Base-by-base conservation (phyloP, 208 protist species). In the Herpetomonas muscarum region DNA sequence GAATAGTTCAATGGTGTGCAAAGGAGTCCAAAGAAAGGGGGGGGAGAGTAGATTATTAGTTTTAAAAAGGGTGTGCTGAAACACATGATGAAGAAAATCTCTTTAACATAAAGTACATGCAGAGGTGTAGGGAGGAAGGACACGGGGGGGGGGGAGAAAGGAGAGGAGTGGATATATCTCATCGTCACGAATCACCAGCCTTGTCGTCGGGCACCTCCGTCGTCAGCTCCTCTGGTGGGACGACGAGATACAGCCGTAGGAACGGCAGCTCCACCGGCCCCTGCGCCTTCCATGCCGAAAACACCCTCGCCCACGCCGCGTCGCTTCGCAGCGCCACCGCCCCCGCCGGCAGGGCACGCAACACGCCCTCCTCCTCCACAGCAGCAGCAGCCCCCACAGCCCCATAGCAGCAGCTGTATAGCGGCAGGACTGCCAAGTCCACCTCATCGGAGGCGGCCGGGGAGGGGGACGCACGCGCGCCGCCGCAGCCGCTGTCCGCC, bases 211-310 rank as follows among this genome's bases (percentile, higher is more conserved):
- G n/a, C n/a, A n/a, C n/a, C n/a, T n/a, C n/a, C n/a, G 45, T 2
- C 13, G 49, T 44, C 13, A 45, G 22, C 54, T 67, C 59, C 13
- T 37, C 61, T 29, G 64, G 66, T 17, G 66, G 42, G 31, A 73
- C 60, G 0, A 81, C 67, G 55, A 87, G 57, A 28, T 73, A 77
- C 25, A 87, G 41, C 3, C 74, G 65, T 37, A 87, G 55, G 54
- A 80, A 87, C 0, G 81, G 66, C 42, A 73, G 42, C 46, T 63
- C 39, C 15, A 61, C 22, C 24, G 48, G 56, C 41, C 61, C 49
- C 22, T 67, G 41, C 25, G 37, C 6, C 46, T 55, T 45, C 45
- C 54, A 64, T 28, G 64, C 47, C 52, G 70, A 32, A 60, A 76
- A 66, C 36, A 67, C 61, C 1, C 44, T 37, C 46, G 36, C 39